These are phyloP conservation scores for Dictyostelium capitatum DNA, from an alignment of 78 protist species.

Conservation along the genomic window DNA sequence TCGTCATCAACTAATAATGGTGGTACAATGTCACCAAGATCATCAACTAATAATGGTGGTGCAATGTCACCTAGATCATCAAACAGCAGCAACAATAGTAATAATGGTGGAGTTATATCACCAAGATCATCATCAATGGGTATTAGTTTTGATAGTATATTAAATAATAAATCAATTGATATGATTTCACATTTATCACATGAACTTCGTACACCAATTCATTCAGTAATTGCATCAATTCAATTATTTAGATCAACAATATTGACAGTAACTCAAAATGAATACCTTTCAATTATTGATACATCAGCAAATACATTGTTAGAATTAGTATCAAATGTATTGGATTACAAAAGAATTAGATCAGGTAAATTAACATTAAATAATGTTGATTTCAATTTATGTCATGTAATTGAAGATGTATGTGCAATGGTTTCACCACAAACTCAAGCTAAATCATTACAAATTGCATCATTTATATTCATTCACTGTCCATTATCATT, in stretches of 20 bases:
- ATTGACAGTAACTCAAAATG: conserved; percentile 9
- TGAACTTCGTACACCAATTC: conserved; percentile 56
- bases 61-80: conserved; percentile 4
- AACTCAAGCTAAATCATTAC: conserved; percentile 16
- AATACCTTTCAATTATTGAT: conserved; percentile 24
- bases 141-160: background rate
- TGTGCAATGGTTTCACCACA: conserved; percentile 60
- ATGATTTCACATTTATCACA: conserved; percentile 51
- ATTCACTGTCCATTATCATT: conserved; percentile 42
- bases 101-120: background rate
- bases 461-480: conserved; percentile 48
- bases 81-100: too few relatives aligned
- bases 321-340: conserved; percentile 5
- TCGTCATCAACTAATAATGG: background rate
- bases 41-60: background rate
- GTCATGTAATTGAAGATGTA: conserved; percentile 42
- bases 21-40: background rate
- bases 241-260: conserved; percentile 27
- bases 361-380: conserved; percentile 35
- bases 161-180: conserved; percentile 38
- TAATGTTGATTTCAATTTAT: conserved; percentile 40
- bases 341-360: conserved; percentile 31
- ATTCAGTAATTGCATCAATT: conserved; percentile 13
- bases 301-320: conserved; percentile 3
- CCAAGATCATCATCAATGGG: background rate